Evolutionary conservation across 2,329 filamentous ascomycete species (phyloP).

Genomic region (Fusarium armeniacum): DNA sequence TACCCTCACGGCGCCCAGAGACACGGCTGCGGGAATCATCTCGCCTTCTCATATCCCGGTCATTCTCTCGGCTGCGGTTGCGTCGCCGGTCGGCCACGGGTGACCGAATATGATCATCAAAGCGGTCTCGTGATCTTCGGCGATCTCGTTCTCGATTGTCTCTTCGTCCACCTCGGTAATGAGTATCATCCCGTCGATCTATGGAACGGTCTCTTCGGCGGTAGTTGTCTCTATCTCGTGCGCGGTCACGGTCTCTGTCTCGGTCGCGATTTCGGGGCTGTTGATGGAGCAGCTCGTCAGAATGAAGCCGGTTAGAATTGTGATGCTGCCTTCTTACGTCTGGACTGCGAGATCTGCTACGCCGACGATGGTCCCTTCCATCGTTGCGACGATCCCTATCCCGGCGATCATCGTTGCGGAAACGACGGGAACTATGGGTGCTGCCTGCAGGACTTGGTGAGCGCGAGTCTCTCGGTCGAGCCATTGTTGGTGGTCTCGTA

Average conservation of each 20-base stretch:
- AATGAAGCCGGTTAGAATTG: slow-evolving; percentile 47
- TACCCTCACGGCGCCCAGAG: slow-evolving; percentile 75
- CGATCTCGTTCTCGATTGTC: slow-evolving; percentile 71
- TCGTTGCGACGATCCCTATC: slow-evolving; percentile 66
- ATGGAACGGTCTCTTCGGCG: slow-evolving; percentile 78
- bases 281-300: slow-evolving; percentile 56
- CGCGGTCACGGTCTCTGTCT: slow-evolving; percentile 68
- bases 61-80: slow-evolving; percentile 73
- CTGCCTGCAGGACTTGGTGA: slow-evolving; percentile 96
- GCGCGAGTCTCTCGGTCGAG: slow-evolving; percentile 78
- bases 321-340: slow-evolving; percentile 66
- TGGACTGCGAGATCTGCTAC: slow-evolving; percentile 73
- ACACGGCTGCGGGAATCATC: slow-evolving; percentile 79
- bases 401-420: slow-evolving; percentile 71
- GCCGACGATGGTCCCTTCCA: slow-evolving; percentile 66
- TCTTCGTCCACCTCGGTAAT: slow-evolving; percentile 71
- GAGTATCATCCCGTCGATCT: slow-evolving; percentile 76
- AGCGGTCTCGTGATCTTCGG: slow-evolving; percentile 73
- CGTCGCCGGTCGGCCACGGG: slow-evolving; percentile 67
- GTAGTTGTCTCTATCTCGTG: slow-evolving; percentile 67
- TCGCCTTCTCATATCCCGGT: slow-evolving; percentile 77
- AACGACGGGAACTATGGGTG: slow-evolving; percentile 79
- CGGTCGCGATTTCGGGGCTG: slow-evolving; percentile 73
- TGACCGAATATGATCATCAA: slow-evolving; percentile 70
- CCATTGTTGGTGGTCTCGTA: slow-evolving; percentile 64